Percentiles rank a stretch among this genome's conserved stretches.
Evolutionary conservation across 2,329 filamentous ascomycete genomes (phyloP).

Genomic region (Anthostomella pinea): DNA sequence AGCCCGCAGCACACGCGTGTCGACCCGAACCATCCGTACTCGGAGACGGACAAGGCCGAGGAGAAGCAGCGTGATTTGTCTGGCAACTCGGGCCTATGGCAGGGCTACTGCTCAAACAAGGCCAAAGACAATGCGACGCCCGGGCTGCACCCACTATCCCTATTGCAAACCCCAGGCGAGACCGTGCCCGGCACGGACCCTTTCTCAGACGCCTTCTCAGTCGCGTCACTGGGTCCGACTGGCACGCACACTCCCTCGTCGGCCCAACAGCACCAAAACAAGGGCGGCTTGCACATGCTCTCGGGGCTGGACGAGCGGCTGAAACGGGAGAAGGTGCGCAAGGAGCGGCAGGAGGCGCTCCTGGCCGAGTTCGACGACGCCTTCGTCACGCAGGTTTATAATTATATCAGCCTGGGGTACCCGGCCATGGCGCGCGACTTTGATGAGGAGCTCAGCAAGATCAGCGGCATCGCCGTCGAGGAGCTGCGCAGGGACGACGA

Average conservation of each 20-base stretch:
- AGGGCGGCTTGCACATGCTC: constrained; percentile 46
- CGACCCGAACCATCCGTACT: constrained; percentile 68
- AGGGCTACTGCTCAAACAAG: constrained; percentile 60
- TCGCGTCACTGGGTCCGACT: constrained; percentile 37
- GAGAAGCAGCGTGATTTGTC: constrained; percentile 53
- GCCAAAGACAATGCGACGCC: constrained; percentile 38
- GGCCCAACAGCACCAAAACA: no score
- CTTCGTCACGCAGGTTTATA: constrained; percentile 95
- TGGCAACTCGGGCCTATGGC: constrained; percentile 69
- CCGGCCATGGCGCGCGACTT: constrained; percentile 79
- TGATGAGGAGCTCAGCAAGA: constrained; percentile 81
- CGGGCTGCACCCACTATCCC: constrained; percentile 43
- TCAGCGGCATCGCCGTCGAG: constrained; percentile 65
- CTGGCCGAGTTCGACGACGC: constrained; percentile 71
- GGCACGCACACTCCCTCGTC: constrained; percentile 35
- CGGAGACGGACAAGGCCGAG: constrained; percentile 39
- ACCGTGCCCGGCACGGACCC: constrained; percentile 41
- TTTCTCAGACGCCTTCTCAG: constrained; percentile 41
- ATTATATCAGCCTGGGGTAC: constrained; percentile 91
- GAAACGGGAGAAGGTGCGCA: constrained; percentile 46
- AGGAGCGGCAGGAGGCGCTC: constrained; percentile 53
- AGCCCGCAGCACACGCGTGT: constrained; percentile 84
- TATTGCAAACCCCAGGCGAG: constrained; percentile 50
- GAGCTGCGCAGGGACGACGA: constrained; percentile 70
- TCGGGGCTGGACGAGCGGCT: constrained; percentile 51